Base-by-base conservation (phyloP, 1,284 basidiomycete species). In the Irpex lacteus region DNA sequence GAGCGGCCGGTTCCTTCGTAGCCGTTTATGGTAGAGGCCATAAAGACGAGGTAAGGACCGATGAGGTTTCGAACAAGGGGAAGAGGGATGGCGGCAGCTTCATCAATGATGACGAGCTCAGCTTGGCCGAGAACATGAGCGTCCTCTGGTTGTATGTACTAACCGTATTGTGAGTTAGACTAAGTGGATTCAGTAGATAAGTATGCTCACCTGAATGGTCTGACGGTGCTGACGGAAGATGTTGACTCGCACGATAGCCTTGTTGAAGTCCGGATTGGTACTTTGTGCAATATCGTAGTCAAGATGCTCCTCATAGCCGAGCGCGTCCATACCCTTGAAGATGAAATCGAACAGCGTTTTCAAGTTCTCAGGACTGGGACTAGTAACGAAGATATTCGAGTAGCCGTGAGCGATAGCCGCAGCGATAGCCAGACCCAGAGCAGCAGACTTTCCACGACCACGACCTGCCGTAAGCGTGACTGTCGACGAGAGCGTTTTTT, bases 1-100 rank as follows among this genome's bases (percentile, higher is more conserved):
- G 96, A 98, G 40, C 98, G 92, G 18, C 98, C 98, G 0, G 98
- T 99, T 19, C 98, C 98, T 81, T 99, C 98, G 79, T 99, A 99
- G 54, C 98, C 98, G 74, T 98, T 98, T 81, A 99, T 97, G 2
- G 98, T 99, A 18, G 95, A 98, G 1, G 96, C 94, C 84, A 99
- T 91, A 82, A 99, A 98, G 60, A 99, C 96, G 52, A 98, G 92
- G 78, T 99, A 99, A 0, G 96, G 96, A 0, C 98, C 98, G 66
- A 99, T 90, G 65, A 99, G 89, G 71, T 95, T 95, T 67, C 92
- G 89, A 18, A 99, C 96, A 26, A 98, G 87, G 3, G 96, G 95
- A 37, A 99, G 86, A 0, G 98, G 98, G 64, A 99, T 98, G 15
- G 98, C 98, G 5, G 98, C 98, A 3, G 97, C 98, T 78, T 99